phyloP scores from a whole-genome alignment of 768 basidiomycete genomes.

The Xerocomellus amylosporus region DNA sequence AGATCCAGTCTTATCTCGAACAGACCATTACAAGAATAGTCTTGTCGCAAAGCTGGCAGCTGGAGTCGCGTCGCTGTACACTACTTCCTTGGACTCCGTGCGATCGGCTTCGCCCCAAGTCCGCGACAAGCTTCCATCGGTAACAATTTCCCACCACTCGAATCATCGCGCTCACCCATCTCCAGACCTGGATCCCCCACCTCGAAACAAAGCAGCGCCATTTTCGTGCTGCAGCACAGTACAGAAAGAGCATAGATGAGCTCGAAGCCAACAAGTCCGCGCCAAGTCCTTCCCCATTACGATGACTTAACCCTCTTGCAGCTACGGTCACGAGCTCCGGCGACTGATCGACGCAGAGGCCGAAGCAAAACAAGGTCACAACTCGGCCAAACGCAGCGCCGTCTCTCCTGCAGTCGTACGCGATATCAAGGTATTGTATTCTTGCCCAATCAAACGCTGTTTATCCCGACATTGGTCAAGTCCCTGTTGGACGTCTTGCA shows the following conservation, averaged over 20 bases:
- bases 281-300: neutral
- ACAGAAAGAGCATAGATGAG: conserved; percentile 86
- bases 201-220: conserved; percentile 80
- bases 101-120: conserved; percentile 44
- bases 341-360: conserved; percentile 67
- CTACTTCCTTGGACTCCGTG: conserved; percentile 43
- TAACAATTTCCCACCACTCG: conserved; percentile 29
- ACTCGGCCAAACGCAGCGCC: conserved; percentile 59
- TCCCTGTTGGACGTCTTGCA: conserved; percentile 72
- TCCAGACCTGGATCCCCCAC: conserved; percentile 71
- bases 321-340: conserved; percentile 87
- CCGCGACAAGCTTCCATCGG: conserved; percentile 51
- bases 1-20: neutral
- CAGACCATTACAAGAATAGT: conserved; percentile 74
- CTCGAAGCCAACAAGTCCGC: conserved; percentile 68
- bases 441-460: neutral
- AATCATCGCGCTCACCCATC: conserved; percentile 11
- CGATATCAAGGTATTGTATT: conserved; percentile 66
- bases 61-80: conserved; percentile 69
- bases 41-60: conserved; percentile 81
- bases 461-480: conserved; percentile 38
- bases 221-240: conserved; percentile 87
- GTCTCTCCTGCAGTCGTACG: conserved; percentile 63
- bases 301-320: conserved; percentile 30
- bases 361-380: conserved; percentile 68